A percentile compares a stretch with the other conserved stretches of the same genome.
Evolutionary conservation across 202 grass and related monocot species (phyloP).

Genomic region (Eragrostis tef): DNA sequence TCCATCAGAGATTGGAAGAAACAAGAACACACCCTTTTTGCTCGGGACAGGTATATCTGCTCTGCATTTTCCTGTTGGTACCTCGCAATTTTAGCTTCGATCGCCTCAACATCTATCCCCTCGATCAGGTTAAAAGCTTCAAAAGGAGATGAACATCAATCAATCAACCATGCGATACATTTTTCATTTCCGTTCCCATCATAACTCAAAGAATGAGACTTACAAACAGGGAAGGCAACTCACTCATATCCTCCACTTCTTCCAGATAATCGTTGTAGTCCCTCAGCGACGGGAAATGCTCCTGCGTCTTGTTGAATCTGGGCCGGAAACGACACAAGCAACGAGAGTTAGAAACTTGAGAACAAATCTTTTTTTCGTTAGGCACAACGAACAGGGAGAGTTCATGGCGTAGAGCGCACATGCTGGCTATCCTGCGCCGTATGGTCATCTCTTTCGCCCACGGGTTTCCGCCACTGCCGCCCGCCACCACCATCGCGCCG

Average conservation of each 20-base stretch:
- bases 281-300: conserved; percentile 78
- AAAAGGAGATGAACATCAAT: conserved; percentile 25
- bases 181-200: background rate
- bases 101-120: conserved; percentile 68
- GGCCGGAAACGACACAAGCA: conserved; percentile 2
- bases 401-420: conserved; percentile 40
- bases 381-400: conserved; percentile 11
- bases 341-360: background rate
- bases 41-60: conserved; percentile 76
- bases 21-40: conserved; percentile 70
- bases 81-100: conserved; percentile 78
- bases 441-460: conserved; percentile 79
- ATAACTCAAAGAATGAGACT: conserved; percentile 4
- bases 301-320: conserved; percentile 88
- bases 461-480: conserved; percentile 47
- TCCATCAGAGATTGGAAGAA: conserved; percentile 1
- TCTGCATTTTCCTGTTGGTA: conserved; percentile 82
- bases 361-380: background rate
- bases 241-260: conserved; percentile 98
- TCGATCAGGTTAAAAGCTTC: conserved; percentile 79
- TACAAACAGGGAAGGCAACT: conserved; percentile 36
- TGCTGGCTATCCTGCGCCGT: conserved; percentile 71
- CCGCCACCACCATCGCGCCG: conserved; percentile 56
- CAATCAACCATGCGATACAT: background rate
- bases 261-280: conserved; percentile 96